These are phyloP conservation scores for Candida lessepsii DNA, from an alignment of 805 yeast genomes.

Conservation along the genomic window DNA sequence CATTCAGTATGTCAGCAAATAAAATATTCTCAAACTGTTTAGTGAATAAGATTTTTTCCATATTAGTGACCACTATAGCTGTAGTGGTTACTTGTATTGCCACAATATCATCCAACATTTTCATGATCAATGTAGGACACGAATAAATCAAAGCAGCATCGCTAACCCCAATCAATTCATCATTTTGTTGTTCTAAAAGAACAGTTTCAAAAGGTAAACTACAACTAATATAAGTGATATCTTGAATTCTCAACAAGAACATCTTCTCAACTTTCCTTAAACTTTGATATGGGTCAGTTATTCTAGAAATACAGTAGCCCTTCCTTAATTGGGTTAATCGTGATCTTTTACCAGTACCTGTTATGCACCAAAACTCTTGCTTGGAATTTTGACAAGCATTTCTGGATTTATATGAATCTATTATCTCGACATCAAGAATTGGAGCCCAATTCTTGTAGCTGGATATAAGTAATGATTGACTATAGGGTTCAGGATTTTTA, in stretches of 20 bases:
- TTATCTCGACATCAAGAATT: constrained; percentile 37
- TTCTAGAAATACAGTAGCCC: constrained; percentile 31
- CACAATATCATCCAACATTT: constrained; percentile 11
- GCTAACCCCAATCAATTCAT: constrained; percentile 27
- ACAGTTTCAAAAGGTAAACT: constrained; percentile 39
- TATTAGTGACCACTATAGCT: constrained; percentile 9
- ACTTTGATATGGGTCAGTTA: constrained; percentile 25
- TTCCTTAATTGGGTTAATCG: constrained; percentile 30
- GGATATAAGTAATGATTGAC: constrained; percentile 22
- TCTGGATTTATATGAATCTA: constrained; percentile 26
- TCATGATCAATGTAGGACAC: constrained; percentile 19
- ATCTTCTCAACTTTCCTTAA: constrained; percentile 30
- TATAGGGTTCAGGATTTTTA: constrained; percentile 17
- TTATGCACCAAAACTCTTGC: constrained; percentile 45
- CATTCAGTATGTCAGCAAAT: constrained; percentile 4
- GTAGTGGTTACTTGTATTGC: constrained; percentile 29
- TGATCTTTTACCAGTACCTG: constrained; percentile 36
- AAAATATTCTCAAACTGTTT: constrained; percentile 5
- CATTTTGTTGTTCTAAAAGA: constrained; percentile 29
- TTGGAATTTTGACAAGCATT: constrained; percentile 17
- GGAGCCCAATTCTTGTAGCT: constrained; percentile 51
- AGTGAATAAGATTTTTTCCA: constrained; percentile 7
- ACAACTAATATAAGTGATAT: constrained; percentile 28
- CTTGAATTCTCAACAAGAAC: constrained; percentile 18
- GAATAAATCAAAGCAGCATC: constrained; percentile 16